These are phyloP conservation scores for Lactifluus pinguis DNA, from an alignment of 768 basidiomycete genomes.

Conservation along the genomic window DNA sequence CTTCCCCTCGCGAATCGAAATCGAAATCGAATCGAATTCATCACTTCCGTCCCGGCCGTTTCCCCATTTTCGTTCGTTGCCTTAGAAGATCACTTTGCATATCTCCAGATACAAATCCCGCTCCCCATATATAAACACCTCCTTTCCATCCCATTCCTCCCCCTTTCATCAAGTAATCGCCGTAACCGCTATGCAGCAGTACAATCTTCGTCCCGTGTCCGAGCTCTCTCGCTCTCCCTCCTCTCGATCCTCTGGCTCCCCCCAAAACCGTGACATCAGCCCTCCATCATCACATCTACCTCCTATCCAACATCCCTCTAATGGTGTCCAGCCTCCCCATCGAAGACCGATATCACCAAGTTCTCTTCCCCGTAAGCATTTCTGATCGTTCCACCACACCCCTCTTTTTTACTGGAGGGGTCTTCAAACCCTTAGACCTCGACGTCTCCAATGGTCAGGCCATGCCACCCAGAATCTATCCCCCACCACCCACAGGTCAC, in stretches of 20 bases:
- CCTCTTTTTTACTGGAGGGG: neutral
- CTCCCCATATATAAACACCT: constrained; percentile 12
- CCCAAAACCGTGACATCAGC: constrained; percentile 9
- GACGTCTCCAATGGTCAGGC: constrained; percentile 49
- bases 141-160: neutral
- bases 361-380: constrained; percentile 15
- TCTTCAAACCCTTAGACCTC: constrained; percentile 39
- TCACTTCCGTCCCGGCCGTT: constrained; percentile 12
- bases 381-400: neutral
- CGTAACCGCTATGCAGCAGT: constrained; percentile 10
- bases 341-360: constrained; percentile 18
- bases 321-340: constrained; percentile 3
- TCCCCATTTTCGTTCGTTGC: constrained; percentile 10
- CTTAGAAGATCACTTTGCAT: constrained; percentile 10
- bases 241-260: constrained; percentile 12
- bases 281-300: constrained; percentile 15
- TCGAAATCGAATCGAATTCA: constrained; percentile 11
- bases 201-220: constrained; percentile 17
- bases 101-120: constrained; percentile 15
- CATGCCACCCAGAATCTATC: constrained; percentile 48
- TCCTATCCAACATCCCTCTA: constrained; percentile 15
- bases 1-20: constrained; percentile 5
- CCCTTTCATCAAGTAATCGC: neutral
- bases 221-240: constrained; percentile 17
- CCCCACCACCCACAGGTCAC: constrained; percentile 71